Percentiles rank a stretch among this genome's conserved stretches.
Evolutionary conservation across 805 yeast genomes (phyloP).

Genomic region (Blastobotrys peoriensis): DNA sequence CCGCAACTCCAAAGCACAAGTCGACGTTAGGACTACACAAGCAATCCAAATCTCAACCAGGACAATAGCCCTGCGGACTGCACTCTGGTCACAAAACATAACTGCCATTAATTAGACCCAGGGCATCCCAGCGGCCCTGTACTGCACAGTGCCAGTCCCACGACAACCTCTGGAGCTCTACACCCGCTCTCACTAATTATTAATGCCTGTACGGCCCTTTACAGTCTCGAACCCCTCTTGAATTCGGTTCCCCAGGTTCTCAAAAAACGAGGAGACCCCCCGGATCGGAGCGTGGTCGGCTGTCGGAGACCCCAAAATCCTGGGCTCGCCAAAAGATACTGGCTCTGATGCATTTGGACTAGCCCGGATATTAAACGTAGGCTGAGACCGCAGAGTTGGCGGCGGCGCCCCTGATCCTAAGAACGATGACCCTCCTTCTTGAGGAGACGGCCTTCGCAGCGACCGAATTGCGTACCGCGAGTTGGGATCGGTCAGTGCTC

Average conservation of each 20-base stretch:
- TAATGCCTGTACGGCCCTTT: constrained; percentile 8
- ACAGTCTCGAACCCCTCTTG: constrained; percentile 14
- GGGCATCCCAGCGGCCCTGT: no score
- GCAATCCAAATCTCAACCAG: no score
- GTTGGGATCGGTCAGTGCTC: constrained; percentile 26
- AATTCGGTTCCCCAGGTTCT: constrained; percentile 13
- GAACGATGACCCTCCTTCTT: background rate
- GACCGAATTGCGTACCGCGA: constrained; percentile 19
- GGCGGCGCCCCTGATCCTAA: background rate
- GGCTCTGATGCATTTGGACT: background rate
- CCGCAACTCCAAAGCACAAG: background rate
- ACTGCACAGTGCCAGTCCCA: no score
- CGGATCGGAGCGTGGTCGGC: background rate
- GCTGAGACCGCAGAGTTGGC: background rate
- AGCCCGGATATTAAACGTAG: background rate
- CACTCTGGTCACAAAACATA: no score
- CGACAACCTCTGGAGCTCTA: no score
- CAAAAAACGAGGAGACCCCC: constrained; percentile 17
- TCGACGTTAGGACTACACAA: background rate
- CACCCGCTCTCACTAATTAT: no score
- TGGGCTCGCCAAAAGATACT: background rate
- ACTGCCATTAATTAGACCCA: no score
- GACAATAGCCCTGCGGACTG: no score
- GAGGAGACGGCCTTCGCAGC: background rate
- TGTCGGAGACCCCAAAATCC: background rate